Percentiles rank a stretch among this genome's conserved stretches.
These are phyloP conservation scores for Pyrenophora graminea DNA, from an alignment of 2,329 filamentous ascomycete species.

Conservation along the genomic window DNA sequence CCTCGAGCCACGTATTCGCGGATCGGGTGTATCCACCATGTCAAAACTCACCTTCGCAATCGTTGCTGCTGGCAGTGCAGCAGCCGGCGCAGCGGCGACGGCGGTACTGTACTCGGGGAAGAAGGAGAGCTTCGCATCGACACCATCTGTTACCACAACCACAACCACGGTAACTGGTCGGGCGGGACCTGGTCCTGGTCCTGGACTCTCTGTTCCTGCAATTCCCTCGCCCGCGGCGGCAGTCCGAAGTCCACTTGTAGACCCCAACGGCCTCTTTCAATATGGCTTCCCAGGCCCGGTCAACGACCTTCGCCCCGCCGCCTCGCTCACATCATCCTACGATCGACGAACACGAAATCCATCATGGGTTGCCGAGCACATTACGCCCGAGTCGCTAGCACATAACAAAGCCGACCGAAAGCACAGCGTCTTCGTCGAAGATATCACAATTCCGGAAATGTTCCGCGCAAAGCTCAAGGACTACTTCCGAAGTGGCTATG, in stretches of 20 bases:
- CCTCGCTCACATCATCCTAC: constrained; percentile 82
- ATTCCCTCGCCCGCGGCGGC: constrained; percentile 30
- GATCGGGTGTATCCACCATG: constrained; percentile 41
- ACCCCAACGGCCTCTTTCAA: constrained; percentile 57
- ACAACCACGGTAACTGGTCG: constrained; percentile 40
- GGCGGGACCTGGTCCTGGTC: constrained; percentile 29
- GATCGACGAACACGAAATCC: constrained; percentile 91
- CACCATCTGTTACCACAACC: constrained; percentile 41
- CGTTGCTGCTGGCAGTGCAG: constrained; percentile 54
- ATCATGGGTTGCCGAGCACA: constrained; percentile 90
- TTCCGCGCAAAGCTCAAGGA: constrained; percentile 91
- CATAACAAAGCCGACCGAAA: constrained; percentile 78
- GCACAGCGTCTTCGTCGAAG: constrained; percentile 81
- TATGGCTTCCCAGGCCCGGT: constrained; percentile 87
- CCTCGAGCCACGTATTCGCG: constrained; percentile 1
- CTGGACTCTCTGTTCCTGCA: constrained; percentile 32
- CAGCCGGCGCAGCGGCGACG: constrained; percentile 54
- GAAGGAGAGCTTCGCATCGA: constrained; percentile 29
- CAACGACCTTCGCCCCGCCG: constrained; percentile 75
- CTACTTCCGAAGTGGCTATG: constrained; percentile 93
- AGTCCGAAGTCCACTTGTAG: constrained; percentile 45
- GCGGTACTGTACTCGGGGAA: constrained; percentile 52
- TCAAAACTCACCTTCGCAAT: constrained; percentile 57
- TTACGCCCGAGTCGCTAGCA: constrained; percentile 83
- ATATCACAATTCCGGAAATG: constrained; percentile 74